Evolutionary conservation across 1,284 basidiomycete genomes (phyloP), one percentile per base, ranked within the genome.

Genomic region (Malassezia pachydermatis): DNA sequence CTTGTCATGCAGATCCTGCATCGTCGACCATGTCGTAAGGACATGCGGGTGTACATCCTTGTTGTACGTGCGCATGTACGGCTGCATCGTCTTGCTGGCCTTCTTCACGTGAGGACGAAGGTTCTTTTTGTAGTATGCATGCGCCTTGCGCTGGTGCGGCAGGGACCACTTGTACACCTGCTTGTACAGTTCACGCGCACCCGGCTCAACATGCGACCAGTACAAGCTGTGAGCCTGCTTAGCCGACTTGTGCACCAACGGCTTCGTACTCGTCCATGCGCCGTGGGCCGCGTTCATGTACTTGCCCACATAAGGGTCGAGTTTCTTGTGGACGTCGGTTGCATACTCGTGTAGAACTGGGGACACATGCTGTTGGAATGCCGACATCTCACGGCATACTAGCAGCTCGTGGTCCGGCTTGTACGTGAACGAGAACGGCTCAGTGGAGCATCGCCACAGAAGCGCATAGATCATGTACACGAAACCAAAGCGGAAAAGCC

Each of bases 21-120:
- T 54, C 45, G 60, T 55, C 27, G 45, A 48, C 27, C 57, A 57
- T 3, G 59, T 65, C 33, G 51, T 44, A 23, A 55, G 38, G 11
- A 69, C 50, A 36, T 69, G 60, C n/a, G 68, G 67, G 29, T 58
- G 57, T n/a, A 70, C 55, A 29, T 70, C 68, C 39, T 65, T 60
- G n/a, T 55, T 37, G 50, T 38, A 67, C 60, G 47, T 63, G 58
- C 24, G 57, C 57, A 51, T 24, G 30, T 69, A 69, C 0, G 67
- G 67, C 54, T 63, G 60, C 48, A 64, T 39, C 4, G 57, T 40
- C 35, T 54, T 57, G 51, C 57, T 37, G 16, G 55, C n/a, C 40
- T 51, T 32, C 54, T 64, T 53, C 41, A 70, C 44, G 38, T 67
- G 63, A 7, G 66, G 64, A 47, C 64, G 58, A 3, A 69, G 51